Conservation (phyloP, 495 filamentous ascomycete genomes). For the Friedmanniomyces simplex region DNA sequence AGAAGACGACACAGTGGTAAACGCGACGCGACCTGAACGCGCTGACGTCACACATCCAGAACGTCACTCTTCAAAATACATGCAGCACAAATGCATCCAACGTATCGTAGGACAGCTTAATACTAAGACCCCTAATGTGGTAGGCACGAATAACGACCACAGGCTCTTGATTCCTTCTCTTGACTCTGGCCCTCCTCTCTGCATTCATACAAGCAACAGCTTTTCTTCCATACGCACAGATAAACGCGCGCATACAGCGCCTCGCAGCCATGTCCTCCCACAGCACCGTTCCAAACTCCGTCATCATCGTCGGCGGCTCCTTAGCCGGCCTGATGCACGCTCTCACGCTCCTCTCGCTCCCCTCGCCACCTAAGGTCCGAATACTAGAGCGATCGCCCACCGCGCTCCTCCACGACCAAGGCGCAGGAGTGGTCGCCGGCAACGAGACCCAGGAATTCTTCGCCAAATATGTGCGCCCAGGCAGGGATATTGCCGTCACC, state of each 20-base stretch:
- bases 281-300: background rate
- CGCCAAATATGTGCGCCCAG: conserved; percentile 24
- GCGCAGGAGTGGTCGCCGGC: conserved; percentile 44
- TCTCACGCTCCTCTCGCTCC: conserved; percentile 27
- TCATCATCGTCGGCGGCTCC: conserved; percentile 24
- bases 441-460: conserved; percentile 29
- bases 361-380: conserved; percentile 29
- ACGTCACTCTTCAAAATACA: too few relatives aligned
- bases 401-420: conserved; percentile 42
- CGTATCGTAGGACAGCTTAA: too few relatives aligned
- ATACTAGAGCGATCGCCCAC: conserved; percentile 46
- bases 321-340: conserved; percentile 24
- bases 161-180: too few relatives aligned
- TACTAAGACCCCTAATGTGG: too few relatives aligned
- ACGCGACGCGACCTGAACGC: too few relatives aligned
- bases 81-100: too few relatives aligned
- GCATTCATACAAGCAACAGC: too few relatives aligned
- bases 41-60: too few relatives aligned
- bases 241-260: background rate
- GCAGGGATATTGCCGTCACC: conserved; percentile 27
- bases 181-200: too few relatives aligned
- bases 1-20: too few relatives aligned
- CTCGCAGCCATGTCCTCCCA: background rate
- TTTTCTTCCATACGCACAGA: background rate
- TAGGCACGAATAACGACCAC: too few relatives aligned